phyloP scores from a whole-genome alignment of 306 rosid genomes.

The Quercus cerris region DNA sequence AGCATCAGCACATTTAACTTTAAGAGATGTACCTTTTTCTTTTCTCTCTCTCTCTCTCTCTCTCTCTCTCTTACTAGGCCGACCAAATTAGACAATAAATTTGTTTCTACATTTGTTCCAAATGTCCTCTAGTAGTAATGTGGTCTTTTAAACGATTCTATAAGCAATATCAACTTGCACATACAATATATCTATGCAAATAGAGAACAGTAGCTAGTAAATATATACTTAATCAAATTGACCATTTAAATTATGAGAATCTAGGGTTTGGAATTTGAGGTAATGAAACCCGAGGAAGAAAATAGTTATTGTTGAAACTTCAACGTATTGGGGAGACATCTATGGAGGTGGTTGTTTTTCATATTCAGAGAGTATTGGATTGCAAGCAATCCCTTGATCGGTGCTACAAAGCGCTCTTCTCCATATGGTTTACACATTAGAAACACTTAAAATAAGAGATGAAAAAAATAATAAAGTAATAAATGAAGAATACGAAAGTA shows the following conservation, averaged over 20 bases:
- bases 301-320: conserved; percentile 19
- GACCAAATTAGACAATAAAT: too few species aligned
- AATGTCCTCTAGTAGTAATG: too few species aligned
- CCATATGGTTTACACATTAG: conserved; percentile 26
- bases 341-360: conserved; percentile 1
- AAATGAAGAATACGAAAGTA: conserved; percentile 6
- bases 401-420: conserved; percentile 31
- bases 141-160: background rate
- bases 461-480: background rate
- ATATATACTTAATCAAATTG: background rate
- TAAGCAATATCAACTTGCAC: background rate
- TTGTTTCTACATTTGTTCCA: too few species aligned
- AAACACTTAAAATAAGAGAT: conserved; percentile 10
- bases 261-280: conserved; percentile 24
- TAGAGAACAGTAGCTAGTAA: background rate
- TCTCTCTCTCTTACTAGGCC: too few species aligned
- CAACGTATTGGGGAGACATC: conserved; percentile 31
- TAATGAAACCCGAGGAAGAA: conserved; percentile 24
- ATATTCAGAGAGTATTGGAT: background rate
- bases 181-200: background rate
- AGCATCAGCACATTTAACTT: too few species aligned
- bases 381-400: conserved; percentile 22
- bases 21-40: too few species aligned
- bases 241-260: background rate
- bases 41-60: too few species aligned